Conservation (phyloP, 371 early-diverging fungal genomes). For the Chytridiales sp. region DNA sequence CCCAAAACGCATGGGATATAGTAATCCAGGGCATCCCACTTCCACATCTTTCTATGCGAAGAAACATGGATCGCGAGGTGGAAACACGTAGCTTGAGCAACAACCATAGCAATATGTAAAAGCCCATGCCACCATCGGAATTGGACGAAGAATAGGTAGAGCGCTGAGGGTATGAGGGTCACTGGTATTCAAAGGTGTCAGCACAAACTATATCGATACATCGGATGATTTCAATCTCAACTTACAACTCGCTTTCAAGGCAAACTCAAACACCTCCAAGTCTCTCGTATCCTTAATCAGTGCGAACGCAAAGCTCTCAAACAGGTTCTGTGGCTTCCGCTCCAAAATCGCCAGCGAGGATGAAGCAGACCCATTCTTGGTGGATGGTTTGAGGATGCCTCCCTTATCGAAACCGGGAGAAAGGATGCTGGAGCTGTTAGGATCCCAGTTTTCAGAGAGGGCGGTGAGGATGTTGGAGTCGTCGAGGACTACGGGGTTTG, state of each 20-base stretch:
- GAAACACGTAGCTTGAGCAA: conserved; percentile 10
- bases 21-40: conserved; percentile 12
- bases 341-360: conserved; percentile 5
- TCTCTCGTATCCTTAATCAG: conserved; percentile 17
- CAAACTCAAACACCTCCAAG: conserved; percentile 16
- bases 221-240: no score
- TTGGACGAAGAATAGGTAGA: conserved; percentile 17
- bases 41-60: conserved; percentile 6
- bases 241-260: conserved; percentile 18
- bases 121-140: conserved; percentile 13
- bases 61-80: conserved; percentile 25
- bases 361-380: no score
- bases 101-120: no score
- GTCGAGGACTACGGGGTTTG: no score
- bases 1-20: conserved; percentile 29
- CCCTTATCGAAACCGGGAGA: conserved; percentile 21
- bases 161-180: conserved; percentile 17
- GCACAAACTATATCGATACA: no score
- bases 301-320: conserved; percentile 18
- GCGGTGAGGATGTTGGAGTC: conserved; percentile 25
- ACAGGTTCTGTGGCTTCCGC: conserved; percentile 6
- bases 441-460: conserved; percentile 23
- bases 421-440: conserved; percentile 3
- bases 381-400: not conserved
- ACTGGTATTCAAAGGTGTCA: no score